These are phyloP conservation scores for Tripidium arundinaceum DNA, from an alignment of 202 grass and related monocot genomes.

Conservation along the genomic window DNA sequence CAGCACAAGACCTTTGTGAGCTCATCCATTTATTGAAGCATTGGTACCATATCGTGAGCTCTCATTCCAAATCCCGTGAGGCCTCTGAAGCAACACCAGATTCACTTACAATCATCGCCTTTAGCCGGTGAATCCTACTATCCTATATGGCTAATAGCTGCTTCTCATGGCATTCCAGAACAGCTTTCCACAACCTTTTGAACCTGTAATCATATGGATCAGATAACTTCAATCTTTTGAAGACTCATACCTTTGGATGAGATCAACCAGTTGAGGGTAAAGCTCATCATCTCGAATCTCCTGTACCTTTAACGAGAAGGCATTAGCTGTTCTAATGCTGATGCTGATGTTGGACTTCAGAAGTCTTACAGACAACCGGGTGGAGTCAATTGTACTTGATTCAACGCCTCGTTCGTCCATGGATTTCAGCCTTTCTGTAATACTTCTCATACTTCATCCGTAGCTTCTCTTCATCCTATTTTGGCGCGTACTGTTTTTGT, in stretches of 20 bases:
- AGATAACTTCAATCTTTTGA: background rate
- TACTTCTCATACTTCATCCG: conserved; percentile 56
- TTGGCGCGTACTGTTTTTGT: no score
- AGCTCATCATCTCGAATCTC: conserved; percentile 72
- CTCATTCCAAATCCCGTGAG: conserved; percentile 61
- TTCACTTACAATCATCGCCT: conserved; percentile 53
- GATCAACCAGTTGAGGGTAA: conserved; percentile 66
- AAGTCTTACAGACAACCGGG: conserved; percentile 20
- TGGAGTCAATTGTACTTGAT: conserved; percentile 32
- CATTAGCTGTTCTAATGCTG: conserved; percentile 38
- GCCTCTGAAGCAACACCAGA: conserved; percentile 29
- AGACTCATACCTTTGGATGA: conserved; percentile 53
- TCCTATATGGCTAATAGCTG: conserved; percentile 55
- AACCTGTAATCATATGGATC: conserved; percentile 42
- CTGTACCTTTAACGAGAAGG: conserved; percentile 71
- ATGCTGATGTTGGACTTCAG: conserved; percentile 51
- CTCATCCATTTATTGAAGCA: conserved; percentile 64
- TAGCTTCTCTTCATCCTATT: conserved; percentile 89
- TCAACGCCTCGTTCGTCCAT: conserved; percentile 55
- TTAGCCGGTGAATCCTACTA: conserved; percentile 47
- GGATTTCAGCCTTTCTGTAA: conserved; percentile 34
- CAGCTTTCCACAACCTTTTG: conserved; percentile 66
- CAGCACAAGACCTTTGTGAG: conserved; percentile 63
- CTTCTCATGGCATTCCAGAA: conserved; percentile 67
- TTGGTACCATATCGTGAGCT: conserved; percentile 68